A percentile compares a stretch with the other conserved stretches of the same genome.
These are phyloP conservation scores for Aureobasidium lini DNA, from an alignment of 2,329 filamentous ascomycete genomes.

Conservation along the genomic window DNA sequence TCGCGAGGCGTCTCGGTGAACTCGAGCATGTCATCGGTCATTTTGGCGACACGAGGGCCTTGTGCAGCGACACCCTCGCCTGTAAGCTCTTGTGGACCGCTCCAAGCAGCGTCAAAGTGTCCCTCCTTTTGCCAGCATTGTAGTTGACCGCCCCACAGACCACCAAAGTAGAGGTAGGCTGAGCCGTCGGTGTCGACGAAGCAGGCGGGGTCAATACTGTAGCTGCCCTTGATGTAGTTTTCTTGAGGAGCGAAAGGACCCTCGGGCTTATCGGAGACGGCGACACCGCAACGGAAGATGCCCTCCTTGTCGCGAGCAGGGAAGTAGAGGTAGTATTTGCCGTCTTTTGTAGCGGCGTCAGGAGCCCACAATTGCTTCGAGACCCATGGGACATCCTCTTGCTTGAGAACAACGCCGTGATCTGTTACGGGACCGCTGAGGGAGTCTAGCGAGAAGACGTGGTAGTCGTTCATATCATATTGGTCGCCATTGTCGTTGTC, in stretches of 20 bases:
- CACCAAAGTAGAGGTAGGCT: constrained; percentile 68
- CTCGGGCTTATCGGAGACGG: constrained; percentile 53
- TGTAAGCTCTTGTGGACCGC: constrained; percentile 52
- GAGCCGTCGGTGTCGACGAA: constrained; percentile 63
- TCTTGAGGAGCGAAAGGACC: constrained; percentile 63
- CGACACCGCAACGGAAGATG: constrained; percentile 69
- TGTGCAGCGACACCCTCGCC: constrained; percentile 52
- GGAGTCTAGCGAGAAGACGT: constrained; percentile 61
- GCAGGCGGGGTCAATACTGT: constrained; percentile 68
- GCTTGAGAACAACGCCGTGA: constrained; percentile 61
- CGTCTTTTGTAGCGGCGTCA: constrained; percentile 62
- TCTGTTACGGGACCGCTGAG: constrained; percentile 56
- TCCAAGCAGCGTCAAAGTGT: constrained; percentile 50
- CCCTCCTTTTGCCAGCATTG: constrained; percentile 61
- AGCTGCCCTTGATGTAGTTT: constrained; percentile 59
- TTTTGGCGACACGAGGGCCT: constrained; percentile 57
- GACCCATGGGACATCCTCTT: constrained; percentile 65
- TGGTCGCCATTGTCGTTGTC: constrained; percentile 82
- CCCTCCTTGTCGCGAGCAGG: constrained; percentile 63
- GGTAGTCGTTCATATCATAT: constrained; percentile 79
- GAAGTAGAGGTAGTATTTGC: constrained; percentile 70
- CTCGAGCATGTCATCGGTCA: constrained; percentile 58
- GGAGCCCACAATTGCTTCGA: constrained; percentile 76
- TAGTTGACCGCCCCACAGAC: constrained; percentile 73
- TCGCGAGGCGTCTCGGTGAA: constrained; percentile 52